These are phyloP conservation scores for Globisporangium nodosum DNA, from an alignment of 352 stramenopile genomes.

Conservation along the genomic window DNA sequence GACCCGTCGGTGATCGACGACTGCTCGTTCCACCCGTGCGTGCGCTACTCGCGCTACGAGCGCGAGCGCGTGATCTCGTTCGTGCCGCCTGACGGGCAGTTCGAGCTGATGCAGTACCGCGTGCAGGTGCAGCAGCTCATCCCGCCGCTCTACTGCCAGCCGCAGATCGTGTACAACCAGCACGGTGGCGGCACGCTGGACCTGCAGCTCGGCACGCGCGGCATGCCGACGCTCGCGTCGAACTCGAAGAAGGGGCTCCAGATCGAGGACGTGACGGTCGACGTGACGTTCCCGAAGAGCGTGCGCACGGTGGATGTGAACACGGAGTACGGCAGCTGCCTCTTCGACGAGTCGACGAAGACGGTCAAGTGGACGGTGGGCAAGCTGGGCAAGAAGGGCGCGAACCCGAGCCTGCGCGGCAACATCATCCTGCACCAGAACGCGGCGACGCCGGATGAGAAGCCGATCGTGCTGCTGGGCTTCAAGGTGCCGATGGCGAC, in stretches of 20 bases:
- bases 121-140: constrained; percentile 79
- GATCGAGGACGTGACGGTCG: constrained; percentile 91
- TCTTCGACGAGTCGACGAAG: constrained; percentile 95
- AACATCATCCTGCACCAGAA: constrained; percentile 91
- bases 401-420: constrained; percentile 84
- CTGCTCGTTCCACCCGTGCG: constrained; percentile 98
- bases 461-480: constrained; percentile 91
- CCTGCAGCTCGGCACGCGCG: constrained; percentile 61
- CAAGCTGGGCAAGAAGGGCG: constrained; percentile 90
- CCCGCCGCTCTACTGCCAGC: constrained; percentile 87
- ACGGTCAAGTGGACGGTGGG: constrained; percentile 93
- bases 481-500: constrained; percentile 97
- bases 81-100: constrained; percentile 96
- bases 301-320: constrained; percentile 93
- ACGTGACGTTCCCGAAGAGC: constrained; percentile 96
- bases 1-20: constrained; percentile 96
- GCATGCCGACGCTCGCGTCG: constrained; percentile 70
- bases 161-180: constrained; percentile 80
- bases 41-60: constrained; percentile 95
- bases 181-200: constrained; percentile 66
- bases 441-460: constrained; percentile 81
- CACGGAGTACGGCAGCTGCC: constrained; percentile 88
- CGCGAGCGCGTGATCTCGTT: constrained; percentile 96
- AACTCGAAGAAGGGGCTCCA: constrained; percentile 78
- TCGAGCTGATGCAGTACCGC: constrained; percentile 91